Conservation (phyloP, 108 stramenopile species). For the Craspedostauros australis region DNA sequence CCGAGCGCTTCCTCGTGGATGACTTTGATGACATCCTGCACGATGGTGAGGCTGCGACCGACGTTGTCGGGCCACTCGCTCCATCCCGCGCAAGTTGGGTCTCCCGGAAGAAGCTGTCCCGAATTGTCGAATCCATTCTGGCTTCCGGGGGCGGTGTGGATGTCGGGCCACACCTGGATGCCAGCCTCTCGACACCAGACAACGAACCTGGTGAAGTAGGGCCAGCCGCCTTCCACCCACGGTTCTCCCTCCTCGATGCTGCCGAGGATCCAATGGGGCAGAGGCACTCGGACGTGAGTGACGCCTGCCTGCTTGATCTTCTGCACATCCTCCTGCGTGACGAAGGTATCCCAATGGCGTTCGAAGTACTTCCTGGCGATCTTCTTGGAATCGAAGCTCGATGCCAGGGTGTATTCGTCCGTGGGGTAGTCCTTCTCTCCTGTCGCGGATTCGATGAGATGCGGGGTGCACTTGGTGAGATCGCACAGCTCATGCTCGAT, state of each 20-base stretch:
- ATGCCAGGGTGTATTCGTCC: slow-evolving; percentile 32
- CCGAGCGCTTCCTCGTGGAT: slow-evolving; percentile 33
- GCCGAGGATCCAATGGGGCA: slow-evolving; percentile 58
- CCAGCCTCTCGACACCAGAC: slow-evolving; percentile 45
- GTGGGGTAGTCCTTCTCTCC: slow-evolving; percentile 29
- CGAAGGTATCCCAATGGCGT: slow-evolving; percentile 60
- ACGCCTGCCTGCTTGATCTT: slow-evolving; percentile 35
- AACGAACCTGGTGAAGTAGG: slow-evolving; percentile 43
- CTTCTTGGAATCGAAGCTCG: slow-evolving; percentile 21
- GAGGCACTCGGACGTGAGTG: slow-evolving; percentile 60
- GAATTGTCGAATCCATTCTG: slow-evolving; percentile 63
- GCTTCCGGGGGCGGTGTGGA: slow-evolving; percentile 61
- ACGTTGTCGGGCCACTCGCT: slow-evolving; percentile 21
- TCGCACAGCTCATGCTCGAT: slow-evolving; percentile 15
- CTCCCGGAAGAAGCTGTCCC: slow-evolving; percentile 10
- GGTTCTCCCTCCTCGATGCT: slow-evolving; percentile 35
- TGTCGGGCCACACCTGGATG: slow-evolving; percentile 55
- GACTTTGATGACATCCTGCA: slow-evolving; percentile 28
- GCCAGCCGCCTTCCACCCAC: slow-evolving; percentile 46
- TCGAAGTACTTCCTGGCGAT: slow-evolving; percentile 36
- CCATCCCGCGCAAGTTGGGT: slow-evolving; percentile 34
- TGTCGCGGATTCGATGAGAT: not conserved
- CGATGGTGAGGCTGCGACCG: slow-evolving; percentile 27
- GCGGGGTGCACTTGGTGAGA: slow-evolving; percentile 25
- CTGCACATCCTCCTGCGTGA: slow-evolving; percentile 38